Evolutionary conservation across 106 monocot species (phyloP).

Genomic region (Gastrodia elata): DNA sequence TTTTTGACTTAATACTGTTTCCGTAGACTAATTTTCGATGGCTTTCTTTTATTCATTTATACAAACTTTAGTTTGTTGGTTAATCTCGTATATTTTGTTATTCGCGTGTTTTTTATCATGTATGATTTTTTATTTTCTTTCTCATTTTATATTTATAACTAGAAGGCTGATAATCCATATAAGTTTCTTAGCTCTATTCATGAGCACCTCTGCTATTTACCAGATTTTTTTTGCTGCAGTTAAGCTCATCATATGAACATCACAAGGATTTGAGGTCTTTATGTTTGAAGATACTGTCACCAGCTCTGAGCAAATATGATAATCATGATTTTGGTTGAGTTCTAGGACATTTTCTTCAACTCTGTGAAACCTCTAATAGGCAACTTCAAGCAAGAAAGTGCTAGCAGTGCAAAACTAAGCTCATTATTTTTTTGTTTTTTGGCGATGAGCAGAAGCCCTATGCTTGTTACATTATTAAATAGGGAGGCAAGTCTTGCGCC

Average conservation of each 20-base stretch:
- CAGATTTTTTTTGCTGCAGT: constrained; percentile 19
- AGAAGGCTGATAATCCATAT: too few species aligned
- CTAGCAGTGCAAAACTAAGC: constrained; percentile 83
- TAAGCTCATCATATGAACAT: constrained; percentile 28
- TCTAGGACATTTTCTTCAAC: constrained; percentile 81
- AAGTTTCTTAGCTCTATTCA: too few species aligned
- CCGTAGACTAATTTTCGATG: neutral
- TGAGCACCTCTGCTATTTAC: neutral
- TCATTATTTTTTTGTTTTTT: constrained; percentile 86
- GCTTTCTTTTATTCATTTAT: too few species aligned
- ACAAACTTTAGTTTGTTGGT: too few species aligned
- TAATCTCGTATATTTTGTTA: neutral
- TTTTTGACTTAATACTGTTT: neutral
- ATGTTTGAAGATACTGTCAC: constrained; percentile 64
- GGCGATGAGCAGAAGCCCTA: constrained; percentile 63
- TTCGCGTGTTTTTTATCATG: neutral
- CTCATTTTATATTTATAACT: neutral
- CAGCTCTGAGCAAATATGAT: constrained; percentile 55
- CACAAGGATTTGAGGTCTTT: constrained; percentile 65
- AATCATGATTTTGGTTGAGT: constrained; percentile 44
- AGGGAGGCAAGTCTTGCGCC: constrained; percentile 50
- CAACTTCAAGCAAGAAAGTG: constrained; percentile 64
- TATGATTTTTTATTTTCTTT: neutral
- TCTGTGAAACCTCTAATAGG: constrained; percentile 69
- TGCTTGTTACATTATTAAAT: constrained; percentile 40